These are phyloP conservation scores for Phytophthora niederhauseri DNA, from an alignment of 352 stramenopile species.

Conservation along the genomic window DNA sequence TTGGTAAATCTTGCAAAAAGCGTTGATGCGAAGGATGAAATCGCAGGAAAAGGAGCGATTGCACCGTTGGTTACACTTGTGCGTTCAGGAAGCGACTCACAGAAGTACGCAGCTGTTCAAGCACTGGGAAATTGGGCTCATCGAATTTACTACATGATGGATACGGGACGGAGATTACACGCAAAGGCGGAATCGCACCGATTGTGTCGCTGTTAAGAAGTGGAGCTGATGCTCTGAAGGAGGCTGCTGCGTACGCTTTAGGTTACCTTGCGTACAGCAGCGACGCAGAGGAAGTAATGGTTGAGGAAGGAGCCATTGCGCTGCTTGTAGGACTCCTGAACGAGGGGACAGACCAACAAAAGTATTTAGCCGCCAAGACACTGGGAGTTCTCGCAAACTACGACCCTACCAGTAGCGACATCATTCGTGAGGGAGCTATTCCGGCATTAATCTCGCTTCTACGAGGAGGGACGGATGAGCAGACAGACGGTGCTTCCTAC, in stretches of 20 bases:
- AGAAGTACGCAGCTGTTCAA: neutral
- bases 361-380: neutral
- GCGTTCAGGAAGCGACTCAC: neutral
- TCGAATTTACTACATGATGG: neutral
- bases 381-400: neutral
- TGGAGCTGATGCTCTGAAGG: neutral
- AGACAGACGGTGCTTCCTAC: neutral
- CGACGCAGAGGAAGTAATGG: neutral
- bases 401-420: neutral
- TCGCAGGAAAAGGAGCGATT: neutral
- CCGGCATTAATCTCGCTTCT: neutral
- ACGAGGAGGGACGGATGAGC: neutral
- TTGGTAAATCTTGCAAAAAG: slow-evolving; percentile 5
- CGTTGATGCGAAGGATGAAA: neutral
- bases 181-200: neutral
- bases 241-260: neutral
- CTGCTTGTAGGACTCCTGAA: neutral
- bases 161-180: neutral
- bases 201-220: neutral
- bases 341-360: neutral
- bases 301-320: neutral
- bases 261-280: neutral
- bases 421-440: neutral
- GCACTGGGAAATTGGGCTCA: neutral
- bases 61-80: neutral